Evolutionary conservation across 257 asterid species (phyloP), one percentile per base, ranked within the genome.

Genomic region (Solanum dulcamara): DNA sequence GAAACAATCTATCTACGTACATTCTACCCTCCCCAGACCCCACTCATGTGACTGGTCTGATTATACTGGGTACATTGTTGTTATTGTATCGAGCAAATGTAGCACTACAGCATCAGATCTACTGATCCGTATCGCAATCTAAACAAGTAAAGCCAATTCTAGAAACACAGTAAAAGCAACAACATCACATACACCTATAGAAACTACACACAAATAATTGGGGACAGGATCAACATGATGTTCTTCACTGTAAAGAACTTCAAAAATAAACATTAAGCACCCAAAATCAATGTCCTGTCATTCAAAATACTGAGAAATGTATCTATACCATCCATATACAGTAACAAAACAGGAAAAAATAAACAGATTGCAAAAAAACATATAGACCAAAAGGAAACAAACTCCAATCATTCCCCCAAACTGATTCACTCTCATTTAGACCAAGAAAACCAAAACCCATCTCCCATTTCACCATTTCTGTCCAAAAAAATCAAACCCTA

Each of bases 371-470:
- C 68, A 85, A 55, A 6, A 6, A 44, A 38, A 81, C 86, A 74
- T 24, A 70, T 35, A 11, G 3, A 70, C 48, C 28, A 70, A 70
- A 57, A n/a, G 22, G 22, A 30, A 32, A 66, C 74, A n/a, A 37
- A 13, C n/a, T n/a, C n/a, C n/a, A n/a, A n/a, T n/a, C n/a, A n/a
- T 10, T 20, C 14, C 48, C 77, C 48, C 28, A 68, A 33, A 68
- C 46, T 68, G 79, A 83, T 84, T 81, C 88, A 87, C 74, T 48
- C 79, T 72, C 68, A 67, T 75, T 4, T 30, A 85, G 46, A 74
- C 67, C 84, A 85, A 35, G 57, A 57, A 84, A 87, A 80, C 53
- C 85, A 74, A 53, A 91, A 80, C 84, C 83, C 86, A 84, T 50
- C 82, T 35, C 68, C 86, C 85, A 66, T 81, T 80, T 60, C 84